These are phyloP conservation scores for Ascochyta lentis DNA, from an alignment of 2,329 filamentous ascomycete genomes.

Conservation along the genomic window DNA sequence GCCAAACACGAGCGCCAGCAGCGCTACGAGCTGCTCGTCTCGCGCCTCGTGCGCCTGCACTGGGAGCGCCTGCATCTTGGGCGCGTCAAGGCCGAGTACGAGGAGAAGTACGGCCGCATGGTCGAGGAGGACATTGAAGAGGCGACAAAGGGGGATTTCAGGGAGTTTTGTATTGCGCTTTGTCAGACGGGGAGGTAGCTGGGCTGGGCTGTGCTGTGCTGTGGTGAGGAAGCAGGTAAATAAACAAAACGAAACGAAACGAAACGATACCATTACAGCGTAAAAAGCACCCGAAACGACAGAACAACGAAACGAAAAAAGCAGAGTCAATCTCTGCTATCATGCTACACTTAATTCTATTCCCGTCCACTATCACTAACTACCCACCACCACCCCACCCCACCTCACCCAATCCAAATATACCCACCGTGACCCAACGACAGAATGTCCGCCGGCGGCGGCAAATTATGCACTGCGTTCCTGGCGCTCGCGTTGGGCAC, in stretches of 20 bases:
- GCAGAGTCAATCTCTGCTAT: no score
- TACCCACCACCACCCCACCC: no score
- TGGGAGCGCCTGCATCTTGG: conserved; percentile 88
- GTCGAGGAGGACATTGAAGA: conserved; percentile 81
- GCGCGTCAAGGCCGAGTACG: conserved; percentile 79
- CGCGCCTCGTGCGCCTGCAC: conserved; percentile 84
- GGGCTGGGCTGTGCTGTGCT: neutral
- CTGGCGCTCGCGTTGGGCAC: conserved; percentile 37
- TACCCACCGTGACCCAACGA: conserved; percentile 24
- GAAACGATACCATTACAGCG: no score
- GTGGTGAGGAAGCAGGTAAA: no score
- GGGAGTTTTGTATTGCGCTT: conserved; percentile 75
- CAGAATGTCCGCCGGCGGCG: conserved; percentile 42
- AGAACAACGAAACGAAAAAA: no score
- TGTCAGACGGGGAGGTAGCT: conserved; percentile 38
- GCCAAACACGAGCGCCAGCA: conserved; percentile 57
- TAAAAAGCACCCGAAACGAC: no score
- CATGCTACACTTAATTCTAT: no score
- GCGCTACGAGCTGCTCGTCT: conserved; percentile 86
- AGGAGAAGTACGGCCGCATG: conserved; percentile 74
- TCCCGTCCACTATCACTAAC: no score
- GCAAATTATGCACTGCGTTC: conserved; percentile 38
- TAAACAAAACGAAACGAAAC: no score
- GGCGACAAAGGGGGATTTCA: conserved; percentile 78
- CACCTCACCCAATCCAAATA: conserved; percentile 22